phyloP scores from a whole-genome alignment of 139 green algal species.

The Volvox reticuliferus region DNA sequence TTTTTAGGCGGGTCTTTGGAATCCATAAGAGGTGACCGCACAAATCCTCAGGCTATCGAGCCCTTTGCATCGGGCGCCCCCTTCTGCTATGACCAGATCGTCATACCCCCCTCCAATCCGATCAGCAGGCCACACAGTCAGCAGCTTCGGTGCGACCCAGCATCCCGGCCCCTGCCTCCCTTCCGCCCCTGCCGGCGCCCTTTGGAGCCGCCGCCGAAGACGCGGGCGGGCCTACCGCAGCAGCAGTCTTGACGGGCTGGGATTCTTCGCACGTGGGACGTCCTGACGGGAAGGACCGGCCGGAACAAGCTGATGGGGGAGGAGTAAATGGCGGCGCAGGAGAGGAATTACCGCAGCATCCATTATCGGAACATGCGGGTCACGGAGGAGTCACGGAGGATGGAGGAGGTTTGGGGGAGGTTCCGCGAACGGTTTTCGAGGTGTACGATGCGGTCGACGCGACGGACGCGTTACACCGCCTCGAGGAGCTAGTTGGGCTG shows the following conservation, averaged over 20 bases:
- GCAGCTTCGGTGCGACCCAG: not conserved
- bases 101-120: not conserved
- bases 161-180: not conserved
- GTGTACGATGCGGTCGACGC: slow-evolving; percentile 17
- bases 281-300: too few species aligned
- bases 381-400: too few species aligned
- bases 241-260: not conserved
- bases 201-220: not conserved
- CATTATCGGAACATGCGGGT: not conserved
- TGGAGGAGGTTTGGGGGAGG: not conserved
- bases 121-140: not conserved
- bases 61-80: too few species aligned
- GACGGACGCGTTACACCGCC: not conserved
- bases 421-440: not conserved
- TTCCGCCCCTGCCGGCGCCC: slow-evolving; percentile 25
- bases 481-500: slow-evolving; percentile 20
- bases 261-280: too few species aligned
- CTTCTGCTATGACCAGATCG: too few species aligned
- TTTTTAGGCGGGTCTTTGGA: too few species aligned
- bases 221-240: not conserved
- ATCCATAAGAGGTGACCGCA: too few species aligned
- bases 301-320: not conserved
- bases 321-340: not conserved
- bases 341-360: not conserved
- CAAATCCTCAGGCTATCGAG: too few species aligned